These are phyloP conservation scores for Extremus antarcticus DNA, from an alignment of 495 filamentous ascomycete genomes.

Conservation along the genomic window DNA sequence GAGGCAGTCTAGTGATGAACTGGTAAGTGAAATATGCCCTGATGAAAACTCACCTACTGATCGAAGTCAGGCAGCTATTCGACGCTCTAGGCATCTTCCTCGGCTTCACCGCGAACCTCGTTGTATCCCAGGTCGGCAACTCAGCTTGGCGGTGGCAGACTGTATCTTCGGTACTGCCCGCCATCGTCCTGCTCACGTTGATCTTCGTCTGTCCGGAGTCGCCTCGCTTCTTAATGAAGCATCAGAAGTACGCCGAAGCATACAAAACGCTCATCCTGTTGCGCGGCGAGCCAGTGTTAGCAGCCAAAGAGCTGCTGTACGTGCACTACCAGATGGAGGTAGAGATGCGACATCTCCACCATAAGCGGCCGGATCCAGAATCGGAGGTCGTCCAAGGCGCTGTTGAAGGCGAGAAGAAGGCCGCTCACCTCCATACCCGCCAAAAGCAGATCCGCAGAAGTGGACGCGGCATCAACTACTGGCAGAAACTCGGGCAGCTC, in stretches of 20 bases:
- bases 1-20: slow-evolving; percentile 69
- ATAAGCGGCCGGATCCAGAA: not conserved
- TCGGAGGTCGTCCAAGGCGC: not conserved
- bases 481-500: slow-evolving; percentile 1
- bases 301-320: slow-evolving; percentile 31
- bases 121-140: slow-evolving; percentile 3
- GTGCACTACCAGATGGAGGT: slow-evolving; percentile 42
- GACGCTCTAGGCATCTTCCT: slow-evolving; percentile 20
- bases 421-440: not conserved
- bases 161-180: slow-evolving; percentile 14
- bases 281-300: slow-evolving; percentile 13
- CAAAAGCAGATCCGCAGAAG: not conserved
- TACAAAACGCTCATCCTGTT: slow-evolving; percentile 9
- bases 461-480: not conserved
- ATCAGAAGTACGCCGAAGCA: slow-evolving; percentile 4
- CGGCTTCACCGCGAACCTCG: slow-evolving; percentile 20
- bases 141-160: slow-evolving; percentile 23
- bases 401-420: not conserved
- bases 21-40: slow-evolving; percentile 73
- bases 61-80: slow-evolving; percentile 23
- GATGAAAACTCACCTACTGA: not conserved
- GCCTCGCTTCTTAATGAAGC: slow-evolving; percentile 8
- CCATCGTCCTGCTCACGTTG: slow-evolving; percentile 15
- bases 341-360: not conserved
- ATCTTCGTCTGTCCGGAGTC: slow-evolving; percentile 23